These are phyloP conservation scores for Lasiodiplodia sp. DNA, from an alignment of 2,329 filamentous ascomycete genomes.

Conservation along the genomic window DNA sequence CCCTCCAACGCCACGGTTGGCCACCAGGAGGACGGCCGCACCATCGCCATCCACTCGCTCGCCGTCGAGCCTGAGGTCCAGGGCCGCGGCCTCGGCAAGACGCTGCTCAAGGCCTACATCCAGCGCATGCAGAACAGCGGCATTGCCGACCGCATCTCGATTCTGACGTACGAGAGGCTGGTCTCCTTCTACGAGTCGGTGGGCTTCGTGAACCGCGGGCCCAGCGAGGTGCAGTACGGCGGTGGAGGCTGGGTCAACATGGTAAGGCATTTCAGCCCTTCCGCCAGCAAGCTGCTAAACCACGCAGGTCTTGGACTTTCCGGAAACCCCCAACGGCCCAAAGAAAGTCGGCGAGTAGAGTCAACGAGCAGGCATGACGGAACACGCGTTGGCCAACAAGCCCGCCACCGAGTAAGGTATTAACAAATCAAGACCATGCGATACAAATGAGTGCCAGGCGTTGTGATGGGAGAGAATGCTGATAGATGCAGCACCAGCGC, in stretches of 20 bases:
- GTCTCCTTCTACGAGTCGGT: conserved; percentile 78
- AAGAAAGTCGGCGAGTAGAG: conserved; percentile 18
- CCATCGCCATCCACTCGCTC: conserved; percentile 82
- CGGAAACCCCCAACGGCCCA: conserved; percentile 18
- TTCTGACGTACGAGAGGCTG: conserved; percentile 79
- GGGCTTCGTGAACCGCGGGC: conserved; percentile 73
- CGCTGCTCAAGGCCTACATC: conserved; percentile 77
- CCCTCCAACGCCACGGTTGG: conserved; percentile 54
- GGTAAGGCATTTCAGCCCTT: conserved; percentile 57
- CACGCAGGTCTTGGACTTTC: conserved; percentile 15
- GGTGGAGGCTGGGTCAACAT: conserved; percentile 85
- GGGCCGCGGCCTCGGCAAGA: conserved; percentile 74
- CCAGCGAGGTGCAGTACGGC: conserved; percentile 74
- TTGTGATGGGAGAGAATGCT: neutral
- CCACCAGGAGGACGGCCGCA: conserved; percentile 76
- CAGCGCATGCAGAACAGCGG: conserved; percentile 75
- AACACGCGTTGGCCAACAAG: conserved; percentile 11
- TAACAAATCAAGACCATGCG: conserved; percentile 11
- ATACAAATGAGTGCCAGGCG: neutral
- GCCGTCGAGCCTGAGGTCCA: conserved; percentile 80
- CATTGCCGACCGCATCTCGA: conserved; percentile 73
- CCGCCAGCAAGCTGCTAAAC: neutral
- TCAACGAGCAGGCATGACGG: too few species aligned
- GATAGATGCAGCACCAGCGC: neutral
- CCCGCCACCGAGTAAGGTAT: neutral